Evolutionary conservation across 2,329 filamentous ascomycete species (phyloP).

Genomic region (Aspergillus ochraceoroseus): DNA sequence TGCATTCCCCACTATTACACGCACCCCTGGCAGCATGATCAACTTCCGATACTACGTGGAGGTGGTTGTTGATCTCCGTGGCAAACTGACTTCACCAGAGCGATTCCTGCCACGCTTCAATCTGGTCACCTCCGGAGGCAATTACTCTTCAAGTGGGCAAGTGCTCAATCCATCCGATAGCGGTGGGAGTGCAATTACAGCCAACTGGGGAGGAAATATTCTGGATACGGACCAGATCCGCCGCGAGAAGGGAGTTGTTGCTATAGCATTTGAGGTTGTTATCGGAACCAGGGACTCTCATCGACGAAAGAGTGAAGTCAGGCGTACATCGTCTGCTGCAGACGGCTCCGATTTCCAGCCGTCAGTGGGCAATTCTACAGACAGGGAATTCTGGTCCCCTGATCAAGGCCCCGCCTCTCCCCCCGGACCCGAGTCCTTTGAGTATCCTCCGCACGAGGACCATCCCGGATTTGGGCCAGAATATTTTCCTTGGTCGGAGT

Average conservation of each 20-base stretch:
- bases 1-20: conserved; percentile 83
- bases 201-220: conserved; percentile 56
- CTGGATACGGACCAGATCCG: conserved; percentile 82
- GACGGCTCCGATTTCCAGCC: conserved; percentile 30
- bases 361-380: conserved; percentile 17
- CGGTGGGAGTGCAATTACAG: conserved; percentile 35
- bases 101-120: conserved; percentile 55
- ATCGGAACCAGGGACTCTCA: conserved; percentile 80
- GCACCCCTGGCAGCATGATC: conserved; percentile 88
- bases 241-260: conserved; percentile 87
- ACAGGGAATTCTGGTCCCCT: conserved; percentile 28
- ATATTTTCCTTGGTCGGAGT: conserved; percentile 27
- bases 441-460: conserved; percentile 27
- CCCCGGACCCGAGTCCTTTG: conserved; percentile 22
- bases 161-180: conserved; percentile 32
- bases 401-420: conserved; percentile 23
- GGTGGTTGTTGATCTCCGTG: conserved; percentile 85
- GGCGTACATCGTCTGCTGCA: conserved; percentile 26
- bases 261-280: conserved; percentile 76
- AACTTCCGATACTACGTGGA: conserved; percentile 93
- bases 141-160: conserved; percentile 42
- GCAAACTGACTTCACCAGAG: conserved; percentile 73
- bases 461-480: conserved; percentile 23
- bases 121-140: conserved; percentile 46
- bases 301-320: conserved; percentile 44